Conservation (phyloP, 176 grass and related monocot genomes). For the Bothriochloa decipiens region DNA sequence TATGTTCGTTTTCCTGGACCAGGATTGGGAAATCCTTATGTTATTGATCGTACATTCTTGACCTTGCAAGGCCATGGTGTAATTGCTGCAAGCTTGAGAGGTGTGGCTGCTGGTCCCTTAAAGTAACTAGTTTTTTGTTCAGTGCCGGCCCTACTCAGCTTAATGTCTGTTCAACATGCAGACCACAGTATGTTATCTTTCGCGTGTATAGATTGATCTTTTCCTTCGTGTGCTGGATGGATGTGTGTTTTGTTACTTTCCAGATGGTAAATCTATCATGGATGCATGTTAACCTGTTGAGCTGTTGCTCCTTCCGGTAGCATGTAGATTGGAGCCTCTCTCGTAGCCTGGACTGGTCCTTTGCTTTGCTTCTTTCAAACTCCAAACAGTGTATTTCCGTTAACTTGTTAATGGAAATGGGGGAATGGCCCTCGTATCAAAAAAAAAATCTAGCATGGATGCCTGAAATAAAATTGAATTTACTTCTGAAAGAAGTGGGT, state of each 20-base stretch:
- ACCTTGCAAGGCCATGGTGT: constrained; percentile 60
- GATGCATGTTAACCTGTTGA: too few relatives aligned
- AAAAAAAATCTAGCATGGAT: constrained; percentile 4
- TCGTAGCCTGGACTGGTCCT: too few relatives aligned
- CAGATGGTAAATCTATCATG: constrained; percentile 19
- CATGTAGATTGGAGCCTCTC: too few relatives aligned
- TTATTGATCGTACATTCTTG: constrained; percentile 51
- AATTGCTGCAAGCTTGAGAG: neutral
- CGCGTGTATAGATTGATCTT: constrained; percentile 24
- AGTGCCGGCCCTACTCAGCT: constrained; percentile 26
- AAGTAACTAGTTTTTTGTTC: neutral
- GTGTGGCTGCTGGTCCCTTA: neutral
- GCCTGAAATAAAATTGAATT: neutral
- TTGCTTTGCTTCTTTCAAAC: too few relatives aligned
- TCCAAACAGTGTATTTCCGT: too few relatives aligned
- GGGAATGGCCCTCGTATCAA: too few relatives aligned
- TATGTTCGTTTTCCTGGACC: neutral
- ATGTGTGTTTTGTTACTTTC: constrained; percentile 12
- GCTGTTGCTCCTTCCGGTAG: too few relatives aligned
- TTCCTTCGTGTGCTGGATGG: constrained; percentile 6
- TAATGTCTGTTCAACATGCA: neutral
- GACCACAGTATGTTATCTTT: constrained; percentile 4
- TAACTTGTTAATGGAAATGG: too few relatives aligned
- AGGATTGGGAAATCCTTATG: constrained; percentile 53
- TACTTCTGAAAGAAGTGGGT: constrained; percentile 35